These are phyloP conservation scores for Fusarium oxysporum DNA, from an alignment of 2,329 filamentous ascomycete species.

Conservation along the genomic window DNA sequence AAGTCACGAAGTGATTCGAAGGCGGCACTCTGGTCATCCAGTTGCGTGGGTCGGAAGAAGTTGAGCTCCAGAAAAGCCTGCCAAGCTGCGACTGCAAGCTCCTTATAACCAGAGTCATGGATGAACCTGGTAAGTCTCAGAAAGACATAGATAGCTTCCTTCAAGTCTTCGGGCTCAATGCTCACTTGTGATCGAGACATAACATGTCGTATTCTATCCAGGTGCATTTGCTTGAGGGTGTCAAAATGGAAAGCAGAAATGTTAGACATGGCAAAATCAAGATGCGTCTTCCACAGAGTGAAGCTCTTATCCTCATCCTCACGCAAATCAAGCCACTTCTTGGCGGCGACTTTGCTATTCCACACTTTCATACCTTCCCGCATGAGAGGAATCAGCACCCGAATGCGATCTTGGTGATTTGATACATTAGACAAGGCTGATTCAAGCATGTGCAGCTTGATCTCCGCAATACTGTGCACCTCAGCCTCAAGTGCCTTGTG, in stretches of 20 bases:
- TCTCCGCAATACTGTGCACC: conserved; percentile 76
- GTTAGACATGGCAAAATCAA: conserved; percentile 78
- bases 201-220: conserved; percentile 59
- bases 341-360: conserved; percentile 70
- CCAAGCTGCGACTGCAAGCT: conserved; percentile 83
- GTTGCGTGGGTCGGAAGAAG: conserved; percentile 66
- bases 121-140: conserved; percentile 80
- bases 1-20: conserved; percentile 72
- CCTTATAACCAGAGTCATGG: conserved; percentile 80
- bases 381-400: conserved; percentile 76
- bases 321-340: conserved; percentile 71
- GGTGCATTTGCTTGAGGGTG: conserved; percentile 68
- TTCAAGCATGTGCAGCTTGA: conserved; percentile 84
- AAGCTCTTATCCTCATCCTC: conserved; percentile 54
- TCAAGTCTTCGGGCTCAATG: conserved; percentile 12
- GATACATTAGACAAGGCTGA: conserved; percentile 74
- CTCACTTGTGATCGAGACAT: conserved; percentile 17
- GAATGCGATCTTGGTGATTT: conserved; percentile 62
- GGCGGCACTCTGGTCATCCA: conserved; percentile 41
- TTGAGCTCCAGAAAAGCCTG: conserved; percentile 82
- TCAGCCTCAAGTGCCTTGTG: conserved; percentile 68
- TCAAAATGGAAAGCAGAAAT: conserved; percentile 77
- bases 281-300: conserved; percentile 76
- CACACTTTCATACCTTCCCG: conserved; percentile 80
- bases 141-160: conserved; percentile 72